Base-by-base conservation (phyloP, 441 rosid genomes). In the Metrosideros polymorpha region DNA sequence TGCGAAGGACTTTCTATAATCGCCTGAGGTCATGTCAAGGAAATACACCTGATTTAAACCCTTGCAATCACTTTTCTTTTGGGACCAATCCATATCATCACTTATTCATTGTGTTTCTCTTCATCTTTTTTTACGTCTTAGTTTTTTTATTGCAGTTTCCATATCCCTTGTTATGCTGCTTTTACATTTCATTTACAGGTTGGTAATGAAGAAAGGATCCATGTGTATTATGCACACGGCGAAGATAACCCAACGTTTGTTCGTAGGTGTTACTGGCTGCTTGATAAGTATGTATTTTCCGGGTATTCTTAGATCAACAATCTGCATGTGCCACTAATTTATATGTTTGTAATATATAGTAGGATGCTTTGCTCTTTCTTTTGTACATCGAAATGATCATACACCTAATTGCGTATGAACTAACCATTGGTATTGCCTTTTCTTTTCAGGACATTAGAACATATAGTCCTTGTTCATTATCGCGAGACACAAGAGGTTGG, bases 151-250 rank as follows among this genome's bases (percentile, higher is more conserved):
- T 39, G 17, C 10, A 47, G 79, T 35, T 35, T 39, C 47, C 79
- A 22, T 42, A 39, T 39, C 79, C 79, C n/a, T 42, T 10, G 5
- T 57, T 3, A 32, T 1, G 0, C 27, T 76, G 51, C 49, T 55
- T 51, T 43, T 83, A 12, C 76, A 24, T 84, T 24, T 55, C n/a
- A 35, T 84, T 45, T 87, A 57, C 88, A 98, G 99, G 98, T 98
- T 89, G 98, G 99, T 86, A 90, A 94, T 85, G 98, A 95, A 84
- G 99, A 98, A 91, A 96, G 99, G 92, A 96, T 98, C 91, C 99
- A 98, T 92, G 99, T 98, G 82, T 98, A 98, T 89, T 98, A 98
- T 90, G 99, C 99, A 17, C 99, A 98, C 45, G 99, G 99, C 43
- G 94, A 94, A 82, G 98, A 93, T 86, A 94, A 90, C 82, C 93